A percentile compares a stretch with the other conserved stretches of the same genome.
These are phyloP conservation scores for Fusarium napiforme DNA, from an alignment of 2,329 filamentous ascomycete species.

Conservation along the genomic window DNA sequence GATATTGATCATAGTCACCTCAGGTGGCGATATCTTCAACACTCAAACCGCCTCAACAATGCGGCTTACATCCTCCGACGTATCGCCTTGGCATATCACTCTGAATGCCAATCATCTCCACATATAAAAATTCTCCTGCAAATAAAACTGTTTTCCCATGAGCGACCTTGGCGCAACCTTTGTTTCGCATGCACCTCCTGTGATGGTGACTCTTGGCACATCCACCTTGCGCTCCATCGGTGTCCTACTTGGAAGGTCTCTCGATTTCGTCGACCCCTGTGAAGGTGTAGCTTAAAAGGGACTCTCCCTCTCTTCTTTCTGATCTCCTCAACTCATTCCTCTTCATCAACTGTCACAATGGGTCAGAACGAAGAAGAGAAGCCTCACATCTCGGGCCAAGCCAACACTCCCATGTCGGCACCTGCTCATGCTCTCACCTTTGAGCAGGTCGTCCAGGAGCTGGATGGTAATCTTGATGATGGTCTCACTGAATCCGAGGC, in stretches of 20 bases:
- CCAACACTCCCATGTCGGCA: slow-evolving; percentile 39
- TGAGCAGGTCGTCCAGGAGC: slow-evolving; percentile 32
- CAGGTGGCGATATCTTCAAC: neutral
- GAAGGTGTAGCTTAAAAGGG: slow-evolving; percentile 1
- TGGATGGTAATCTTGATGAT: slow-evolving; percentile 21
- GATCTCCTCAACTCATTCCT: neutral
- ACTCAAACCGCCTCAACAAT: neutral
- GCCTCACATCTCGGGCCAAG: slow-evolving; percentile 37
- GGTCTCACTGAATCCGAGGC: slow-evolving; percentile 48
- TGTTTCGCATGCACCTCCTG: neutral
- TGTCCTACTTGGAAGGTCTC: neutral
- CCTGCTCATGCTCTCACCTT: slow-evolving; percentile 37
- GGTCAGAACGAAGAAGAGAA: slow-evolving; percentile 23
- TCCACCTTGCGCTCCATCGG: neutral
- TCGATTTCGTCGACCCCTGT: neutral
- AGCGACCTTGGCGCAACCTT: neutral
- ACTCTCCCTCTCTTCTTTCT: neutral
- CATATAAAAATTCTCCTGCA: slow-evolving; percentile 22
- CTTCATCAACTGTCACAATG: slow-evolving; percentile 11
- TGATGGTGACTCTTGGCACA: slow-evolving; percentile 12
- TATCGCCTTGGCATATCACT: neutral
- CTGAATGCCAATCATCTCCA: slow-evolving; percentile 7
- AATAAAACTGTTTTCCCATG: neutral
- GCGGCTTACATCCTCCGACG: neutral
- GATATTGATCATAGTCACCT: too few relatives aligned